phyloP scores from a whole-genome alignment of 163 green algal genomes.

The Coccomyxa subellipsoidea region DNA sequence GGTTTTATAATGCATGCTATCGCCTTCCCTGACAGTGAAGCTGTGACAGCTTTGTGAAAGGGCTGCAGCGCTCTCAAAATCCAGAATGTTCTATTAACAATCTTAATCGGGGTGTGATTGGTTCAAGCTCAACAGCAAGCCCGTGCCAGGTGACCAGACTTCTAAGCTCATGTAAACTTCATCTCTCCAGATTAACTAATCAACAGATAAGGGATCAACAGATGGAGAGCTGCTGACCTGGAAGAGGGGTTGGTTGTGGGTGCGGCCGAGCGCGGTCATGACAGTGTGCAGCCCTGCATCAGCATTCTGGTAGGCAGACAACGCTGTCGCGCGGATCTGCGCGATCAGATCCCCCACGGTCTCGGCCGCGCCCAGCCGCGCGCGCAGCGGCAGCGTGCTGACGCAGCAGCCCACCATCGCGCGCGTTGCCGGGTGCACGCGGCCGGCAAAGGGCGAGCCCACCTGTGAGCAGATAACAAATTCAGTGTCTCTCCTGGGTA shows the following conservation, averaged over 20 bases:
- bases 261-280: background rate
- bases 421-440: constrained; percentile 19
- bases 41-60: no score
- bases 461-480: constrained; percentile 8
- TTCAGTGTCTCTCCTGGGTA: background rate
- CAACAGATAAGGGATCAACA: no score
- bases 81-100: no score
- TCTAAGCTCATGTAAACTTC: no score
- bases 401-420: constrained; percentile 42
- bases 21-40: no score
- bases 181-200: no score
- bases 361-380: background rate
- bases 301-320: background rate
- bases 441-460: constrained; percentile 20
- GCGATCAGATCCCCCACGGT: background rate
- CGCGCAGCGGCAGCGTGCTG: constrained; percentile 29
- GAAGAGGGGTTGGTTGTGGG: background rate
- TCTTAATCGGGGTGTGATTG: no score
- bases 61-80: no score
- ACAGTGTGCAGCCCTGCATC: background rate
- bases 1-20: background rate
- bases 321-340: background rate
- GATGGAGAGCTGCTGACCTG: background rate
- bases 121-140: no score
- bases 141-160: no score